Conservation (phyloP, 768 basidiomycete species). For the Leucosporidium scottii region DNA sequence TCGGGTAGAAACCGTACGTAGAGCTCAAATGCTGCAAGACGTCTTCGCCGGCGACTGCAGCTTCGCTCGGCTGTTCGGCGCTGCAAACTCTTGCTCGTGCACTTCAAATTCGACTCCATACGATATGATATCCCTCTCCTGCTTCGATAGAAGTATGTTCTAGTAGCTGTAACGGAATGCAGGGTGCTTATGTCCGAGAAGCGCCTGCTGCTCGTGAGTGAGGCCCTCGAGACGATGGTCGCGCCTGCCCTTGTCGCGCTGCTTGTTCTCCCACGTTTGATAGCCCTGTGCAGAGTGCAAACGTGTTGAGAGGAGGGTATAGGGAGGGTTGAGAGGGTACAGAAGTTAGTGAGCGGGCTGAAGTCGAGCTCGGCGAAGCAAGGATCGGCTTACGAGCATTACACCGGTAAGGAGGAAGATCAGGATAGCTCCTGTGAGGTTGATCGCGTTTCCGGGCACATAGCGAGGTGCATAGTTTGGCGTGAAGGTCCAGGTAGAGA, state of each 20-base stretch:
- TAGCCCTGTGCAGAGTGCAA: conserved; percentile 9
- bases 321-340: too few species aligned
- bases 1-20: too few species aligned
- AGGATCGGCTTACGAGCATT: too few species aligned
- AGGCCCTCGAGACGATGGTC: conserved; percentile 37
- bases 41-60: too few species aligned
- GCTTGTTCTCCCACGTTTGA: conserved; percentile 35
- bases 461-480: conserved; percentile 3
- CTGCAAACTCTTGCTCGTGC: too few species aligned
- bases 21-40: too few species aligned
- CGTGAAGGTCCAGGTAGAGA: conserved; percentile 23
- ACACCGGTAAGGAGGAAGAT: neutral
- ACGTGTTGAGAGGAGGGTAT: too few species aligned
- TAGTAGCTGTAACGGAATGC: conserved; percentile 32
- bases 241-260: conserved; percentile 33
- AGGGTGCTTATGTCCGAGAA: conserved; percentile 36
- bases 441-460: conserved; percentile 30
- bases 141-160: too few species aligned
- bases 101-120: too few species aligned
- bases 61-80: too few species aligned
- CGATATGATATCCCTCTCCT: too few species aligned
- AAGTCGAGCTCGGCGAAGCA: neutral
- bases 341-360: too few species aligned
- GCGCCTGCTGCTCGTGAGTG: conserved; percentile 25
- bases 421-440: conserved; percentile 4